Conservation (phyloP, 2,329 filamentous ascomycete species). For the Colletotrichum neosansevieriae region DNA sequence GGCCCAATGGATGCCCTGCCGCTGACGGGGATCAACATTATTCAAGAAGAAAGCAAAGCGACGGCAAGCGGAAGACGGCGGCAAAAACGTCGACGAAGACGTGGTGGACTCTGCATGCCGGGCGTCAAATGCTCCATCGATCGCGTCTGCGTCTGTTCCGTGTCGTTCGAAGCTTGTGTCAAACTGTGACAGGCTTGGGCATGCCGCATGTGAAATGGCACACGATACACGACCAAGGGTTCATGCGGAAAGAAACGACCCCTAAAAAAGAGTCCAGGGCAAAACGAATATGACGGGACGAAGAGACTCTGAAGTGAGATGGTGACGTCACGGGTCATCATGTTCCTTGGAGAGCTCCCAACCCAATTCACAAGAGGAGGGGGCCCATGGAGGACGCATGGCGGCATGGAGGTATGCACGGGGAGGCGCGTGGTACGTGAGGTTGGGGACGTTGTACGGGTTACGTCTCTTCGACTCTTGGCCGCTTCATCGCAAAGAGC, state of each 20-base stretch:
- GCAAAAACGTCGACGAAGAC: background rate
- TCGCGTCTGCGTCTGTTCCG: slow-evolving; percentile 17
- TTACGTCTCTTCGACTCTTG: background rate
- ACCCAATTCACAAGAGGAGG: slow-evolving; percentile 31
- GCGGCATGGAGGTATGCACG: slow-evolving; percentile 8
- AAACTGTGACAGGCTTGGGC: slow-evolving; percentile 1
- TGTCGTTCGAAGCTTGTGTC: slow-evolving; percentile 21
- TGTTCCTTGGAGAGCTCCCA: slow-evolving; percentile 36
- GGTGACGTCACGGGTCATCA: slow-evolving; percentile 30
- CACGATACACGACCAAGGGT: slow-evolving; percentile 9
- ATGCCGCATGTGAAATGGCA: slow-evolving; percentile 38
- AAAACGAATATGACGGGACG: slow-evolving; percentile 47
- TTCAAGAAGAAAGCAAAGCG: slow-evolving; percentile 3
- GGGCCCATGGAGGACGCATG: slow-evolving; percentile 16
- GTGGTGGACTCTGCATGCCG: background rate
- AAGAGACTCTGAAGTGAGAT: slow-evolving; percentile 27
- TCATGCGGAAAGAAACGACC: slow-evolving; percentile 25
- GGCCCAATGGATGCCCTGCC: slow-evolving; percentile 5
- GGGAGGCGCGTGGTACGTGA: slow-evolving; percentile 24
- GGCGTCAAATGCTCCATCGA: slow-evolving; percentile 2
- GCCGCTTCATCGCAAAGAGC: too few relatives aligned
- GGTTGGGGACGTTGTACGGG: slow-evolving; percentile 10
- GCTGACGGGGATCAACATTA: slow-evolving; percentile 10
- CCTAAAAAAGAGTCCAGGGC: slow-evolving; percentile 8
- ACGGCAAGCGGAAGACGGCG: slow-evolving; percentile 12